Percentiles rank a stretch among this genome's conserved stretches.
Evolutionary conservation across 2,329 filamentous ascomycete species (phyloP).

Genomic region (Aspergillus bombycis): DNA sequence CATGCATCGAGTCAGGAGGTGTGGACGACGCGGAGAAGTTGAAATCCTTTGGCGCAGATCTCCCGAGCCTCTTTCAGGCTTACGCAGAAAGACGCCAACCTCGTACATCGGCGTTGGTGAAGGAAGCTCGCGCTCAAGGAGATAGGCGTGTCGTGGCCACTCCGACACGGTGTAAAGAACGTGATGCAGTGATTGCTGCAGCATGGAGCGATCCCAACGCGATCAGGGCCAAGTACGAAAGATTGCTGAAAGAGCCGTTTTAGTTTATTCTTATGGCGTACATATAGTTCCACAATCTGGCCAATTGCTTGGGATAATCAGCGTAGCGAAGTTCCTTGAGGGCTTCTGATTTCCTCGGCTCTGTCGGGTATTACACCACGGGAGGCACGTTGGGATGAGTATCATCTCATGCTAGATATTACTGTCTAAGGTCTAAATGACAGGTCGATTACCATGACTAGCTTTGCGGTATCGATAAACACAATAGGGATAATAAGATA

Average conservation of each 20-base stretch:
- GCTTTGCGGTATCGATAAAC: background rate
- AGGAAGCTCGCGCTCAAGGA: slow-evolving; percentile 2
- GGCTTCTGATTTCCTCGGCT: too few relatives aligned
- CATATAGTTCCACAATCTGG: too few relatives aligned
- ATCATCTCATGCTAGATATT: background rate
- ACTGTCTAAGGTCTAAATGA: background rate
- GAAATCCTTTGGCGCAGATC: background rate
- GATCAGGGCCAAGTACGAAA: background rate
- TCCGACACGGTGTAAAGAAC: background rate
- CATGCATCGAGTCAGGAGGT: background rate
- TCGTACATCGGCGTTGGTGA: background rate
- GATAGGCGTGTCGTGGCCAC: slow-evolving; percentile 5
- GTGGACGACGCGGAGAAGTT: background rate
- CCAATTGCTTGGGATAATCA: too few relatives aligned
- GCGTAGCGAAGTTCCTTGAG: too few relatives aligned
- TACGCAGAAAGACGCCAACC: slow-evolving; percentile 7
- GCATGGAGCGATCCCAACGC: background rate
- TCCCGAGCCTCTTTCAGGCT: background rate
- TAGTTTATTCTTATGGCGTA: background rate
- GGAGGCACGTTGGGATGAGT: background rate
- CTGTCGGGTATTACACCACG: too few relatives aligned
- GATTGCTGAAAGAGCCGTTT: background rate
- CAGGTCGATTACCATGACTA: background rate
- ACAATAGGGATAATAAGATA: background rate
- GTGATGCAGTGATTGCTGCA: background rate